These are phyloP conservation scores for Hypoxylon sp. DNA, from an alignment of 2,329 filamentous ascomycete species.

Conservation along the genomic window DNA sequence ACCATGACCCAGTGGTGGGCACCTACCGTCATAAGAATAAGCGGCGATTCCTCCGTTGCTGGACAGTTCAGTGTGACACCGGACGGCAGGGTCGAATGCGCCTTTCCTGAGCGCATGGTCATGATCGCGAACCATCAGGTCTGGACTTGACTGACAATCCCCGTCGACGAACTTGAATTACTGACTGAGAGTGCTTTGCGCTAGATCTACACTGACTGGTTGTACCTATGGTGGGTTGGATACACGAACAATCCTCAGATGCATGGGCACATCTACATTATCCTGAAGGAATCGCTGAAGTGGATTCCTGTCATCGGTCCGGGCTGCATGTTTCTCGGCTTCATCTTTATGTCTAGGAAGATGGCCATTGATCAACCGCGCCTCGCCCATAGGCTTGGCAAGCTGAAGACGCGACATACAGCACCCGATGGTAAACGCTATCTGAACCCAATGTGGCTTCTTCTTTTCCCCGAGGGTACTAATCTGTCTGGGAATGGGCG, in stretches of 20 bases:
- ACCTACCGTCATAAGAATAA: conserved; percentile 85
- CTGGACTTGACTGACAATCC: conserved; percentile 30
- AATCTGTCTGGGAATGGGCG: conserved; percentile 80
- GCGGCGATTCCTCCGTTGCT: conserved; percentile 82
- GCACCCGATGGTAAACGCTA: conserved; percentile 67
- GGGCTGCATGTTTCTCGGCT: conserved; percentile 87
- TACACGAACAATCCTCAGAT: conserved; percentile 81
- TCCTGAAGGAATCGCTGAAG: conserved; percentile 88
- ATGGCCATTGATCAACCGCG: conserved; percentile 83
- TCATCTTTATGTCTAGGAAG: conserved; percentile 92
- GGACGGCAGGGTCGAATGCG: conserved; percentile 80
- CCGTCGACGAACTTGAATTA: background rate
- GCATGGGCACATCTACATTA: conserved; percentile 90
- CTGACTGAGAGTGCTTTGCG: conserved; percentile 50
- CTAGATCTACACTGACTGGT: conserved; percentile 87
- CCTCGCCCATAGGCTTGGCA: conserved; percentile 78
- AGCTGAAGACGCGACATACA: conserved; percentile 71
- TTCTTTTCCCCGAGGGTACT: conserved; percentile 89
- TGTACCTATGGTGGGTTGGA: conserved; percentile 94
- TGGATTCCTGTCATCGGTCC: conserved; percentile 83
- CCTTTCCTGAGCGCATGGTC: conserved; percentile 84
- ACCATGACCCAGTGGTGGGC: conserved; percentile 89
- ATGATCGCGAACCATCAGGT: conserved; percentile 90
- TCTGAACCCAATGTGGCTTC: conserved; percentile 87
- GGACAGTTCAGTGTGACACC: conserved; percentile 77